Base-by-base conservation (phyloP, 2,329 filamentous ascomycete genomes). In the Zymoseptoria pseudotritici region DNA sequence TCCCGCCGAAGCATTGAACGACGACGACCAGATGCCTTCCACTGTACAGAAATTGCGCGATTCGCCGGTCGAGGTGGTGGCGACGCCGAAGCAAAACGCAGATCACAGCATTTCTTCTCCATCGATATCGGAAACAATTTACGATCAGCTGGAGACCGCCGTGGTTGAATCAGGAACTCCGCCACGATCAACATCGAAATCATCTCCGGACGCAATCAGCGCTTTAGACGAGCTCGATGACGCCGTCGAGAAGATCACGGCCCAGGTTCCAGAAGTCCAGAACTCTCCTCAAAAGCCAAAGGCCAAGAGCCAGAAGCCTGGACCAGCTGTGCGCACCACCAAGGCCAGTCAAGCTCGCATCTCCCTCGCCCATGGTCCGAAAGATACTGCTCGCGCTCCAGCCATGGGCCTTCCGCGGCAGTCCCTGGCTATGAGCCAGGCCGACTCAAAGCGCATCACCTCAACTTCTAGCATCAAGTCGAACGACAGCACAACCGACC, bases 181-280 rank as follows among this genome's bases (percentile, higher is more conserved):
- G 31, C 59, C 61, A 29, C 56, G 20, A 31, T 60, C 57, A 4
- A 49, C n/a, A 19, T 60, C 49, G 31, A 56, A 58, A 58, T 54
- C 55, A 42, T 22, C 24, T 3, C 77, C 80, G 63, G 75, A 80
- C 60, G 78, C 79, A 2, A 77, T 82, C 29, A 76, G 78, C 57
- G 80, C 79, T 4, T 73, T 82, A 42, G 80, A 83, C 64, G 77
- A 75, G 2, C 73, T 82, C 7, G 79, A 82, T 59, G 79, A 83
- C 58, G 79, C 77, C 7, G 73, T 82, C 2, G 79, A 82, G 57
- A 74, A 78, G 50, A 71, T 82, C 52, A 63, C 61, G 20, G 56
- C 63, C 7, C 60, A 66, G 42, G 61, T 63, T 69, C 75, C 63
- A 70, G 68, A 76, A 2, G 58, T 66, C 2, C 69, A 71, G 24